phyloP scores from a whole-genome alignment of 2,329 filamentous ascomycete genomes.

The Clarireedia paspali region DNA sequence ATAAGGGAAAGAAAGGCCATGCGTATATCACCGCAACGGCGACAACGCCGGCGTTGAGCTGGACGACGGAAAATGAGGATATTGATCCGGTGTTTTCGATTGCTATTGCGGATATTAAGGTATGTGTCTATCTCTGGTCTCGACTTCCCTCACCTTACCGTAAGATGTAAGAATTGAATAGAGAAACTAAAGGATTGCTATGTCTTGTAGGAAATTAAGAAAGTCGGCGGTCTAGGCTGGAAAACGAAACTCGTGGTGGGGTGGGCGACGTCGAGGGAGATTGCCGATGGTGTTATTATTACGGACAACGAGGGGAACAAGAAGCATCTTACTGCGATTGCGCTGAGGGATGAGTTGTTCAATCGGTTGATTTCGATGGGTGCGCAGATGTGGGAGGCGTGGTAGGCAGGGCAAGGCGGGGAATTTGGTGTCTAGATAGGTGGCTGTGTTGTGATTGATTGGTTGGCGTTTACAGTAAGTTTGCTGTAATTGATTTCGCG shows the following conservation, averaged over 20 bases:
- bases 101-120: constrained; percentile 57
- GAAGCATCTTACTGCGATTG: constrained; percentile 62
- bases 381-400: constrained; percentile 75
- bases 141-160: too few relatives aligned
- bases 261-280: constrained; percentile 66
- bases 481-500: too few relatives aligned
- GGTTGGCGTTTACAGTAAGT: too few relatives aligned
- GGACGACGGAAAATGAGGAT: constrained; percentile 36
- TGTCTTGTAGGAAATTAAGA: constrained; percentile 52
- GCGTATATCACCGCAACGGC: constrained; percentile 61
- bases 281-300: constrained; percentile 59
- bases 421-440: not conserved
- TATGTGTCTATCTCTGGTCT: not conserved
- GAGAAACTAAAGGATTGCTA: not conserved
- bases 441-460: too few relatives aligned
- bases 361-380: constrained; percentile 72
- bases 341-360: constrained; percentile 68
- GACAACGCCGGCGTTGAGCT: constrained; percentile 57
- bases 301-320: constrained; percentile 39
- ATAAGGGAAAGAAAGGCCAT: constrained; percentile 62
- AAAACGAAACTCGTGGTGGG: constrained; percentile 77
- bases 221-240: constrained; percentile 76
- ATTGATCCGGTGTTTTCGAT: constrained; percentile 61
- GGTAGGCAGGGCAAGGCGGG: constrained; percentile 35
- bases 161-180: too few relatives aligned